phyloP scores from a whole-genome alignment of 2,329 filamentous ascomycete genomes.

The Xylariaceae sp. region DNA sequence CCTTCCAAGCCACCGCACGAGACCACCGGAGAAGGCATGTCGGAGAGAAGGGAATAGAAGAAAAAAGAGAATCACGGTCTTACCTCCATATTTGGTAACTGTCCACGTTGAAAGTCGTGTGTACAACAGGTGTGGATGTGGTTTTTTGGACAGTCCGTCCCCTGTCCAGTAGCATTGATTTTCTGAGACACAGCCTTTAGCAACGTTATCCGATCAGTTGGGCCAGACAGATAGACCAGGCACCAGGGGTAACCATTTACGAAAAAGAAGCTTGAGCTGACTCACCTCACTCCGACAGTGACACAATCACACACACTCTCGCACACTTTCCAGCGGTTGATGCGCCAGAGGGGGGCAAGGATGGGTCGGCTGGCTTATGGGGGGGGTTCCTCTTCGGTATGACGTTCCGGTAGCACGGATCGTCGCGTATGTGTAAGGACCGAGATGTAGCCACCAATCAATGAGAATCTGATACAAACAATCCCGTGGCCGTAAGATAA shows the following conservation, averaged over 20 bases:
- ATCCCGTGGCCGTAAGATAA: slow-evolving; percentile 8
- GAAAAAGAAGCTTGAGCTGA: slow-evolving; percentile 22
- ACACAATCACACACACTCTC: too few species aligned
- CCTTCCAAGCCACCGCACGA: too few species aligned
- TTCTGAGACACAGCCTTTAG: slow-evolving; percentile 6
- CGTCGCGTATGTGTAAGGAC: slow-evolving; percentile 5
- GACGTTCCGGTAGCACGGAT: too few species aligned
- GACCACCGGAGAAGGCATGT: slow-evolving; percentile 1
- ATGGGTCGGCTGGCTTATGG: too few species aligned
- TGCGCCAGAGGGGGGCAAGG: too few species aligned
- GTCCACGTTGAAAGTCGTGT: slow-evolving; percentile 2
- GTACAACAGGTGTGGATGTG: slow-evolving; percentile 9
- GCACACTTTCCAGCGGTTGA: too few species aligned
- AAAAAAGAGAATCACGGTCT: slow-evolving; percentile 17
- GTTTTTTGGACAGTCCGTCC: slow-evolving; percentile 22
- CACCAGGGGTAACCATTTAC: slow-evolving; percentile 10
- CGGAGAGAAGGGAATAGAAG: slow-evolving; percentile 7
- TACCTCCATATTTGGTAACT: slow-evolving; percentile 19
- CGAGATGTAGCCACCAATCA: slow-evolving; percentile 13
- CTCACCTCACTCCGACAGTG: slow-evolving; percentile 24
- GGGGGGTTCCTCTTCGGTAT: too few species aligned
- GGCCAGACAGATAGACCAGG: too few species aligned
- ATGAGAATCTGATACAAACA: slow-evolving; percentile 1
- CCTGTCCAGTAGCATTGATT: slow-evolving; percentile 27
- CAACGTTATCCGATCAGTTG: neutral